Evolutionary conservation across 2,329 filamentous ascomycete species (phyloP).

Genomic region (Fusarium newnesense): DNA sequence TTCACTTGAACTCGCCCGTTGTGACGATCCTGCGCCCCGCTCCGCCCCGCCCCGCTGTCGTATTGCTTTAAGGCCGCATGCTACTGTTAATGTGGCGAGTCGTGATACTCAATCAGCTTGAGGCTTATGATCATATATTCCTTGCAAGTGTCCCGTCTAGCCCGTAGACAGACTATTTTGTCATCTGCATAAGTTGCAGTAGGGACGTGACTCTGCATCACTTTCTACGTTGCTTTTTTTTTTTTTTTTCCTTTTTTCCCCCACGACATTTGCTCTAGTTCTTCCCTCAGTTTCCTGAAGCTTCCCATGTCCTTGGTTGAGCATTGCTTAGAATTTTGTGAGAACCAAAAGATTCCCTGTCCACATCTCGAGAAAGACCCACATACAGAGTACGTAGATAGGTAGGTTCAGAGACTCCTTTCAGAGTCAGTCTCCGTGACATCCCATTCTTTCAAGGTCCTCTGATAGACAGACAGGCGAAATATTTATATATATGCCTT

Average conservation of each 20-base stretch:
- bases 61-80: conserved; percentile 12
- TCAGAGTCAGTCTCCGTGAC: not conserved
- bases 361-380: conserved; percentile 9
- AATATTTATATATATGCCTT: not conserved
- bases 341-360: not conserved
- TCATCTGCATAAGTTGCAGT: conserved; percentile 6
- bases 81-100: conserved; percentile 1
- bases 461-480: not conserved
- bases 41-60: conserved; percentile 37
- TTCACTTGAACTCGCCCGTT: not conserved
- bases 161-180: not conserved
- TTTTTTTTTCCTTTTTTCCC: too few species aligned
- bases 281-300: not conserved
- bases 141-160: not conserved
- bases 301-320: not conserved
- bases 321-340: not conserved
- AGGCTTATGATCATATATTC: conserved; percentile 3
- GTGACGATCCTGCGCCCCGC: conserved; percentile 4
- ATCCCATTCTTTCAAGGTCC: conserved; percentile 10
- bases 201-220: conserved; percentile 3
- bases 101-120: conserved; percentile 20
- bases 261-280: not conserved
- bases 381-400: not conserved
- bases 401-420: conserved; percentile 6
- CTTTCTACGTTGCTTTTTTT: not conserved